These are phyloP conservation scores for Microdochium paspali DNA, from an alignment of 2,329 filamentous ascomycete species.

Conservation along the genomic window DNA sequence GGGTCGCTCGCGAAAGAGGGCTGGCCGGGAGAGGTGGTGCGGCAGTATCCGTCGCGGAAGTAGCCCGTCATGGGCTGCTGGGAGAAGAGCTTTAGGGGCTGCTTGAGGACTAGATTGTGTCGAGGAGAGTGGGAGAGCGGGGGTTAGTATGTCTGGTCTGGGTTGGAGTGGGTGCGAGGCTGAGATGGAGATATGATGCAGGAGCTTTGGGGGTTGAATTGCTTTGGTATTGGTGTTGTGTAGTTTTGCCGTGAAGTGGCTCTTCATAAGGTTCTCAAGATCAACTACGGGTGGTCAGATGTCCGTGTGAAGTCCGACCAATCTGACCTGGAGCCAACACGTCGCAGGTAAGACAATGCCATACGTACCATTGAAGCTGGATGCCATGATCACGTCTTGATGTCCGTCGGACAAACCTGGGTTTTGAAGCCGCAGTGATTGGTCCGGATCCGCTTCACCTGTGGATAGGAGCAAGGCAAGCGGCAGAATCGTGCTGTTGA, in stretches of 20 bases:
- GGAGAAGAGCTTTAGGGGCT: conserved; percentile 48
- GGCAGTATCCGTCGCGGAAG: conserved; percentile 52
- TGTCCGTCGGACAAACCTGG: too few relatives aligned
- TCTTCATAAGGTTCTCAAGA: too few relatives aligned
- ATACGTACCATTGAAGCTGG: neutral
- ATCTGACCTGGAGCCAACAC: too few relatives aligned
- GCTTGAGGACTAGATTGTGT: conserved; percentile 39
- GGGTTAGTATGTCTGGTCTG: neutral
- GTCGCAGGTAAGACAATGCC: too few relatives aligned
- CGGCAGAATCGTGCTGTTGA: neutral
- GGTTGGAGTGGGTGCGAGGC: neutral
- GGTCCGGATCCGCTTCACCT: neutral
- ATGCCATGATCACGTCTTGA: neutral
- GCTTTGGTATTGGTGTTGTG: too few relatives aligned
- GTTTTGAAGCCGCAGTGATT: neutral
- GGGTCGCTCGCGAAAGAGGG: conserved; percentile 44
- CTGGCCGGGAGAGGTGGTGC: conserved; percentile 45
- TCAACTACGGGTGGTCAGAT: too few relatives aligned
- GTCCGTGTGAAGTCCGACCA: too few relatives aligned
- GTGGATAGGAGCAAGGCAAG: neutral
- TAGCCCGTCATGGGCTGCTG: conserved; percentile 50
- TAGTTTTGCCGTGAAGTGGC: too few relatives aligned
- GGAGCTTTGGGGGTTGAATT: too few relatives aligned
- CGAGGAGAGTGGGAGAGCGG: neutral
- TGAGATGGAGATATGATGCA: too few relatives aligned